Evolutionary conservation across 768 basidiomycete species (phyloP), one percentile per base, ranked within the genome.

Genomic region (Mycena epipterygia): DNA sequence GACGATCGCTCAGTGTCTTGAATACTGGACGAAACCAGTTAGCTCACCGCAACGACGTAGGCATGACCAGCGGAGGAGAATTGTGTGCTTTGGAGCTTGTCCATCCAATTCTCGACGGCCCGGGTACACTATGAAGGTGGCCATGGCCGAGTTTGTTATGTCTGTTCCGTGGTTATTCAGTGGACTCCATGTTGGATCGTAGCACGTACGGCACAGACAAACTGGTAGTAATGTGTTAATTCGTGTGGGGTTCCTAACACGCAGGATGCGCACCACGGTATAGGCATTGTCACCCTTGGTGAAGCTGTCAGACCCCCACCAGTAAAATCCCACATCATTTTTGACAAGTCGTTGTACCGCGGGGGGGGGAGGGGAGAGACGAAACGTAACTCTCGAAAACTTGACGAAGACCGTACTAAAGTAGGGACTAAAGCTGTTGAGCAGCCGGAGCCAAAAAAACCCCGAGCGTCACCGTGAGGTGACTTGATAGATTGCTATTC

Each of bases 321-420:
- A 27, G 63, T n/a, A 25, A 69, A 46, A 70, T 70, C 69, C 73
- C 73, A 73, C 73, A 73, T 71, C 73, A 71, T 73, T 7, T 49
- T 49, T n/a, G n/a, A n/a, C n/a, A n/a, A n/a, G n/a, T n/a, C n/a
- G n/a, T n/a, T n/a, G n/a, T n/a, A n/a, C n/a, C n/a, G n/a, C n/a
- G n/a, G n/a, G n/a, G n/a, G n/a, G n/a, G n/a, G n/a, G n/a, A n/a
- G n/a, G n/a, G n/a, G n/a, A n/a, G n/a, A n/a, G n/a, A n/a, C n/a
- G n/a, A n/a, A n/a, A n/a, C n/a, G n/a, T n/a, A n/a, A n/a, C n/a
- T n/a, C n/a, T n/a, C n/a, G n/a, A n/a, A n/a, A n/a, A n/a, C n/a
- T n/a, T n/a, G n/a, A n/a, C n/a, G n/a, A n/a, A n/a, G n/a, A n/a
- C n/a, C n/a, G n/a, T n/a, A n/a, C n/a, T n/a, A n/a, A n/a, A n/a